phyloP scores from a whole-genome alignment of 345 rosid species.

The Eutrema yunnanense region DNA sequence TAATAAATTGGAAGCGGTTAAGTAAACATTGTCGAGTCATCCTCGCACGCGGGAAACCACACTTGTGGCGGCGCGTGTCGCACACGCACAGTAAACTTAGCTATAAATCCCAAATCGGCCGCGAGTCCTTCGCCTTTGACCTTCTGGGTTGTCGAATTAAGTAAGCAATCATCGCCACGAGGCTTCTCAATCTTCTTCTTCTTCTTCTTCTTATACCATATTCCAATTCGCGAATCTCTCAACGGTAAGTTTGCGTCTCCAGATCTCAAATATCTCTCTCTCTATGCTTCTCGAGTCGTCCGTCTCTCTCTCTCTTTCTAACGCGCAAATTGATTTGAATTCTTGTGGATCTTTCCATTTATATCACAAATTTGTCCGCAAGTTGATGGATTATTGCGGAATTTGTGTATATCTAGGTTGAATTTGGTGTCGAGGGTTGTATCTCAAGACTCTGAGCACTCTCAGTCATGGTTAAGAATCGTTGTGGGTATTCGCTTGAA shows the following conservation, averaged over 20 bases:
- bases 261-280: slow-evolving; percentile 17
- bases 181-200: background rate
- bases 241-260: slow-evolving; percentile 5
- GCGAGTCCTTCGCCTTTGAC: background rate
- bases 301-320: background rate
- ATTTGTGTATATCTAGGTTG: background rate
- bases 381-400: background rate
- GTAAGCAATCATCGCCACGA: background rate
- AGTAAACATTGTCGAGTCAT: background rate
- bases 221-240: slow-evolving; percentile 8
- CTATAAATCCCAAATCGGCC: background rate
- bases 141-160: background rate
- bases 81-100: background rate
- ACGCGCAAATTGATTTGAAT: background rate
- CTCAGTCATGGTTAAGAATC: background rate
- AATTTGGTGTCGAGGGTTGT: background rate
- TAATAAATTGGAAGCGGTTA: background rate
- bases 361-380: background rate
- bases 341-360: background rate
- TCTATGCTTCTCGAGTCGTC: background rate
- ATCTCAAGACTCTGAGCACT: background rate
- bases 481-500: background rate
- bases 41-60: slow-evolving; percentile 23
- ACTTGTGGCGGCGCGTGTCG: slow-evolving; percentile 10
- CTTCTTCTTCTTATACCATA: background rate